Base-by-base conservation (phyloP, 2,329 filamentous ascomycete species). In the Pseudopithomyces chartarum region DNA sequence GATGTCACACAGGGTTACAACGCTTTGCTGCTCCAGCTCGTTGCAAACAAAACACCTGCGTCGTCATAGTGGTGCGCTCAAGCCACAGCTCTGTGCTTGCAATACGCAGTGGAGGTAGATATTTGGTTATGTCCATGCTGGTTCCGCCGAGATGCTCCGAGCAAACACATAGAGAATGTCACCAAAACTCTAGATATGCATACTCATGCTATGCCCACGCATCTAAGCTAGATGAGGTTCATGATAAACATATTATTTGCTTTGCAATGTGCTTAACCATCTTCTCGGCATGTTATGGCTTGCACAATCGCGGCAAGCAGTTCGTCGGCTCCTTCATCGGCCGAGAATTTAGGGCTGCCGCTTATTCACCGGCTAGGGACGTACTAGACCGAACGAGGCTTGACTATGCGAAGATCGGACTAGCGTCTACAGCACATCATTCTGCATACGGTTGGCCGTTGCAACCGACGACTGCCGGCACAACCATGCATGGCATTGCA, bases 1-100 rank as follows among this genome's bases (percentile, higher is more conserved):
- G 52, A 43, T 36, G 32, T 29, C 48, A 42, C 52, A 20, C 42
- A 39, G 51, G 43, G 54, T 52, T 53, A 17, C 54, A 53, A n/a
- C 46, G 32, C 43, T 22, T 29, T 29, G 45, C 29, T 20, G 34
- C 43, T 53, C 20, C 50, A 49, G 54, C 54, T 36, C 50, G 32
- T 47, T 26, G n/a, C 20, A 34, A 40, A 15, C 52, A 20, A n/a
- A 33, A 29, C 40, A 45, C 36, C 38, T 52, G 11, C 33, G 33
- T 48, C 34, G 23, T 15, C 29, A 19, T 50, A 26, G 12, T 20
- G 44, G 15, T 39, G 50, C 20, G 36, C 51, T 54, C 55, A 45
- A 50, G 44, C 36, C 50, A 53, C 50, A 22, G 29, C 46, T 40
- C 43, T 43, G 47, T 46, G 51, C 46, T 44, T 44, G 42, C n/a